These are phyloP conservation scores for Alternaria alternata DNA, from an alignment of 2,329 filamentous ascomycete species.

Conservation along the genomic window DNA sequence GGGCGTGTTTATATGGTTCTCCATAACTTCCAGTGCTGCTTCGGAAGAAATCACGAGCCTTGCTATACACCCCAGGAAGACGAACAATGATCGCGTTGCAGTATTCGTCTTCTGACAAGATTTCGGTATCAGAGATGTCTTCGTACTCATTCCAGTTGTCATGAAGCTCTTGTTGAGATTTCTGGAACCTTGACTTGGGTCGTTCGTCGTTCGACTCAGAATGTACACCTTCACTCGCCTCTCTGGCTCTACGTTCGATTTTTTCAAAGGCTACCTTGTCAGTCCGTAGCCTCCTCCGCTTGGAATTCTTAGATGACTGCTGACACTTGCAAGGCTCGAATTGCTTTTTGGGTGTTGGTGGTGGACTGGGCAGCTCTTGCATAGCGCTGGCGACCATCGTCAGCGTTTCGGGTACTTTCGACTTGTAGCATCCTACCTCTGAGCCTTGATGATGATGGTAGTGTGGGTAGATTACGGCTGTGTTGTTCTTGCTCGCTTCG, in stretches of 20 bases:
- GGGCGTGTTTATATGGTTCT: background rate
- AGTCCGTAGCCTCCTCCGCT: background rate
- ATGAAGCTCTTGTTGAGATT: background rate
- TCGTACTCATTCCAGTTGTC: background rate
- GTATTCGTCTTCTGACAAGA: background rate
- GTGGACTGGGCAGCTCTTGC: background rate
- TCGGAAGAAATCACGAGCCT: background rate
- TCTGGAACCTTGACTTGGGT: background rate
- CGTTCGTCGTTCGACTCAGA: background rate
- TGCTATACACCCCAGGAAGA: constrained; percentile 7
- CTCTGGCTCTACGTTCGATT: background rate
- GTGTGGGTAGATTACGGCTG: background rate
- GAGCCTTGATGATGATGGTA: background rate
- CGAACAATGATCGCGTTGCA: background rate
- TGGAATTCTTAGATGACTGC: background rate
- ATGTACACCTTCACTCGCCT: background rate
- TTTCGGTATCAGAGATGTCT: background rate
- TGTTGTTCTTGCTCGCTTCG: background rate
- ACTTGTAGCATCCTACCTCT: background rate
- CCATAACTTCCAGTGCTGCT: background rate
- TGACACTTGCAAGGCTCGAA: background rate
- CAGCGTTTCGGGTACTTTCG: background rate
- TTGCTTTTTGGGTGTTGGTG: background rate
- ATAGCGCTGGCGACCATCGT: background rate
- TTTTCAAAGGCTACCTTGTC: background rate